A percentile compares a stretch with the other conserved stretches of the same genome.
These are phyloP conservation scores for Candida bentonensis DNA, from an alignment of 805 yeast species.

Conservation along the genomic window DNA sequence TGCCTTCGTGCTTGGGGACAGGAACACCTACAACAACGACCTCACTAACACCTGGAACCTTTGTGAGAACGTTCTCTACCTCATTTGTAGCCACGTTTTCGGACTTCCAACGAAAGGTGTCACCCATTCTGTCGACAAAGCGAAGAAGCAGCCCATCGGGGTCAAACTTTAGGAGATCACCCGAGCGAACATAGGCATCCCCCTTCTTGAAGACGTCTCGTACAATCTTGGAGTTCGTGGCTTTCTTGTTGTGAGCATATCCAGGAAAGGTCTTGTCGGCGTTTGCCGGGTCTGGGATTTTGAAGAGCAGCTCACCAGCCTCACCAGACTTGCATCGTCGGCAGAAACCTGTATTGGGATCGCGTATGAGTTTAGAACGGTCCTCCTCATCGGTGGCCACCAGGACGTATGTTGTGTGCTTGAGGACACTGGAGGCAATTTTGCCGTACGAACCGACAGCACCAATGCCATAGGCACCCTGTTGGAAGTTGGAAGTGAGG, in stretches of 20 bases:
- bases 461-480: conserved; percentile 70
- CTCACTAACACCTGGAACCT: conserved; percentile 28
- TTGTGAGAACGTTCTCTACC: conserved; percentile 55
- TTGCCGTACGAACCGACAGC: conserved; percentile 72
- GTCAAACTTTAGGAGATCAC: conserved; percentile 67
- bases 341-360: conserved; percentile 51
- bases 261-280: conserved; percentile 80
- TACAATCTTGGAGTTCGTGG: conserved; percentile 63
- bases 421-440: conserved; percentile 27
- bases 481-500: conserved; percentile 70
- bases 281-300: conserved; percentile 43
- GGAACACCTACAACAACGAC: conserved; percentile 80
- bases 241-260: conserved; percentile 64
- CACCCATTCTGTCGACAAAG: conserved; percentile 87
- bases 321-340: conserved; percentile 39
- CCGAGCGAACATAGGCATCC: conserved; percentile 84
- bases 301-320: conserved; percentile 83
- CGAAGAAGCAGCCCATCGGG: conserved; percentile 48
- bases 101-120: conserved; percentile 92
- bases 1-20: conserved; percentile 81
- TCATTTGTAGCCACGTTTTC: conserved; percentile 91
- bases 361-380: conserved; percentile 54
- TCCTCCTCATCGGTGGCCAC: conserved; percentile 74
- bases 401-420: conserved; percentile 36
- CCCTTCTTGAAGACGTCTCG: conserved; percentile 67